A percentile compares a stretch with the other conserved stretches of the same genome.
These are phyloP conservation scores for Cenchrus fungigraminus DNA, from an alignment of 176 grass and related monocot genomes.

Conservation along the genomic window DNA sequence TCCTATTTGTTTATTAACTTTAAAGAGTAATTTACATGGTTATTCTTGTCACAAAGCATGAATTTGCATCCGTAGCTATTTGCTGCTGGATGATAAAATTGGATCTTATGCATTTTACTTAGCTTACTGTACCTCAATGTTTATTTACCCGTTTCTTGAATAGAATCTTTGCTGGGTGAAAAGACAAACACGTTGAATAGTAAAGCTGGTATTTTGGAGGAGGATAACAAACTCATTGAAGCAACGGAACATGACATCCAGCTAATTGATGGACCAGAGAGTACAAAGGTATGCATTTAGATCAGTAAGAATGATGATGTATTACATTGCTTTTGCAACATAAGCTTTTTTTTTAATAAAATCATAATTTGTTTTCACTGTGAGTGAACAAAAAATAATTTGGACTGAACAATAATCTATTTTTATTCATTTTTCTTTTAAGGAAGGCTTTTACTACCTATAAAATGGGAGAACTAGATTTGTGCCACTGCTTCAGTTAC, in stretches of 20 bases:
- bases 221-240: constrained; percentile 57
- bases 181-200: constrained; percentile 49
- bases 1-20: neutral
- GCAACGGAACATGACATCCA: constrained; percentile 66
- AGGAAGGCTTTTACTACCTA: neutral
- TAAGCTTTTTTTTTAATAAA: neutral
- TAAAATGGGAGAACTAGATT: neutral
- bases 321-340: neutral
- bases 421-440: neutral
- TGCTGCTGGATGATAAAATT: neutral
- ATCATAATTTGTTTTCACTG: neutral
- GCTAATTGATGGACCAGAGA: constrained; percentile 52
- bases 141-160: constrained; percentile 1
- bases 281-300: constrained; percentile 55
- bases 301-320: constrained; percentile 23
- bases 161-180: constrained; percentile 70
- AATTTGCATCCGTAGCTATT: neutral
- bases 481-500: neutral
- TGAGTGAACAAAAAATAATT: constrained; percentile 5
- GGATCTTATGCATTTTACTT: constrained; percentile 22
- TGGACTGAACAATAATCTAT: neutral
- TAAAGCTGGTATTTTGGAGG: constrained; percentile 55
- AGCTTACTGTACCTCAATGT: neutral
- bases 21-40: constrained; percentile 17
- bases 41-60: neutral